A percentile compares a stretch with the other conserved stretches of the same genome.
Conservation (phyloP, 2,329 filamentous ascomycete genomes). For the Podosphaera leucotricha region DNA sequence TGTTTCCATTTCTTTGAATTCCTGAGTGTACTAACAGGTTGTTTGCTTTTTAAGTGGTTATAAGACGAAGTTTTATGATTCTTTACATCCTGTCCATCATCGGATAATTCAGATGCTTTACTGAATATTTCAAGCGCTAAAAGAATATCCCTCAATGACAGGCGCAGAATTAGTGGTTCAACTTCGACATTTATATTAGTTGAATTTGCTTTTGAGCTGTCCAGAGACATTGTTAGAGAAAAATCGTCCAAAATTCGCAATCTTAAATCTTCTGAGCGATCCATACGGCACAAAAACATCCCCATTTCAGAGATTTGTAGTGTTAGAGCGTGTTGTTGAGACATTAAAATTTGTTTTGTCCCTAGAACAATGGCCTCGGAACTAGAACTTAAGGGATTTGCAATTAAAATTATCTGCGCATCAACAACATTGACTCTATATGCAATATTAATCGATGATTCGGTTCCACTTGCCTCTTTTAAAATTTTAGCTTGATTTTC, state of each 20-base stretch:
- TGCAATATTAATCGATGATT: conserved; percentile 45
- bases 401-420: conserved; percentile 87
- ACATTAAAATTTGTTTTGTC: conserved; percentile 79
- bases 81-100: conserved; percentile 15
- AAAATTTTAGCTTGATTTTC: conserved; percentile 6
- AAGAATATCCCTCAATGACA: conserved; percentile 85
- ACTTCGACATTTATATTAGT: conserved; percentile 71
- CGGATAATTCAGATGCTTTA: conserved; percentile 71
- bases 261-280: conserved; percentile 76
- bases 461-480: not conserved
- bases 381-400: conserved; percentile 69
- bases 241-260: conserved; percentile 93
- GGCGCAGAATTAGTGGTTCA: conserved; percentile 69
- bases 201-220: conserved; percentile 35
- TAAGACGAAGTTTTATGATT: not conserved
- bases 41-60: not conserved
- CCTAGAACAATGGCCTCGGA: conserved; percentile 92
- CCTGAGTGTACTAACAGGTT: not conserved
- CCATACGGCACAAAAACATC: conserved; percentile 98
- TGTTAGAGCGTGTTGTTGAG: conserved; percentile 81
- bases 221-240: conserved; percentile 71
- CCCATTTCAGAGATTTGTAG: conserved; percentile 84
- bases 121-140: conserved; percentile 80
- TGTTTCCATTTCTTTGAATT: not conserved
- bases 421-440: conserved; percentile 90